phyloP scores from a whole-genome alignment of 805 yeast genomes.

The Monosporozyma aquatica region DNA sequence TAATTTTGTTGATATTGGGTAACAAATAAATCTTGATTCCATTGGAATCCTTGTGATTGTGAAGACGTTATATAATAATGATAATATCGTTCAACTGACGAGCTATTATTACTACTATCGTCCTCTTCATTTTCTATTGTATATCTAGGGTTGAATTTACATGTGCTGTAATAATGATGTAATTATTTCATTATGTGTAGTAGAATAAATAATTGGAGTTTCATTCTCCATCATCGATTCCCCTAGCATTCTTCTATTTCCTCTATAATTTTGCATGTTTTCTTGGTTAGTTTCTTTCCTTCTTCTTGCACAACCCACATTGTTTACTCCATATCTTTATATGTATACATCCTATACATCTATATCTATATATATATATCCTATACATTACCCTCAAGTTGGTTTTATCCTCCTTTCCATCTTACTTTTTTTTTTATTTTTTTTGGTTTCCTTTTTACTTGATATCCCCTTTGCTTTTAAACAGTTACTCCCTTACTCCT shows the following conservation, averaged over 20 bases:
- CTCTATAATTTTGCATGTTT: neutral
- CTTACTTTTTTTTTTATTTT: too few species aligned
- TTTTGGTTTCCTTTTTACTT: too few species aligned
- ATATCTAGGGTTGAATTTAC: too few species aligned
- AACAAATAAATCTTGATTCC: constrained; percentile 73
- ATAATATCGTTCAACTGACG: too few species aligned
- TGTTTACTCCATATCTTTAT: neutral
- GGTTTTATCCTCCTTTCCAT: too few species aligned
- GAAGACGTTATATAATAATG: constrained; percentile 17
- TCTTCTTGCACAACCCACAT: neutral
- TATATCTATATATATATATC: neutral
- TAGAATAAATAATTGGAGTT: constrained; percentile 4
- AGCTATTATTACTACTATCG: too few species aligned
- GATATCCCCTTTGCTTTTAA: too few species aligned
- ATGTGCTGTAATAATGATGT: too few species aligned
- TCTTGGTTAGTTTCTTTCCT: neutral
- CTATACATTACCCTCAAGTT: too few species aligned
- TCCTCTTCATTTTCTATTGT: too few species aligned
- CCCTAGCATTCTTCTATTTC: neutral
- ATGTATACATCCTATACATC: neutral
- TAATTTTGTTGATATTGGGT: constrained; percentile 54
- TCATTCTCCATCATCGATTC: constrained; percentile 6
- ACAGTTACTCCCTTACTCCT: too few species aligned
- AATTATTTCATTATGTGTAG: neutral
- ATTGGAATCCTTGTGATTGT: constrained; percentile 65